These are phyloP conservation scores for Vitis vinifera DNA, from an alignment of 164 flowering plant genomes.

Conservation along the genomic window DNA sequence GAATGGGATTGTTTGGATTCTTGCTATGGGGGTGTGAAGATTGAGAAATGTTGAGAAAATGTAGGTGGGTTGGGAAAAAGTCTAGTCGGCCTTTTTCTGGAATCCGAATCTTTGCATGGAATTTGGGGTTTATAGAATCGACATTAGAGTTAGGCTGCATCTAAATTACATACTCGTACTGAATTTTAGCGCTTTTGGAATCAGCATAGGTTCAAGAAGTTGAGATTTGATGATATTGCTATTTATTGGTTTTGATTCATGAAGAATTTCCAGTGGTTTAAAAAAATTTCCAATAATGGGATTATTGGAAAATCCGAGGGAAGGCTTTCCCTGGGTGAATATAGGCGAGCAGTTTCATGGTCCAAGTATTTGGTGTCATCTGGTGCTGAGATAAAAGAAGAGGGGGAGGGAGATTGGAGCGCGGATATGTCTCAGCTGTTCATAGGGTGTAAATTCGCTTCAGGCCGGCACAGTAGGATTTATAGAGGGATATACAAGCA, in stretches of 20 bases:
- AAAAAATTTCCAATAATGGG: constrained; percentile 46
- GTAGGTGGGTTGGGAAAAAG: constrained; percentile 17
- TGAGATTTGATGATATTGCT: constrained; percentile 16
- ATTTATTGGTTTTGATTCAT: constrained; percentile 19
- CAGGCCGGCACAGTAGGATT: constrained; percentile 79
- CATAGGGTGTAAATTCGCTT: constrained; percentile 72
- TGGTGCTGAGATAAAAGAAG: constrained; percentile 73
- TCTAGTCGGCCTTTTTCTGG: neutral
- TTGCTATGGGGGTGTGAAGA: neutral
- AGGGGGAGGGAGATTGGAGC: constrained; percentile 73
- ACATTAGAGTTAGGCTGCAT: too few relatives aligned
- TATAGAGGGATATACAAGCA: constrained; percentile 78
- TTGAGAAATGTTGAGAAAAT: constrained; percentile 5
- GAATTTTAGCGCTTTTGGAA: neutral
- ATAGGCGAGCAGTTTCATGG: constrained; percentile 77
- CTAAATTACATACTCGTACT: neutral
- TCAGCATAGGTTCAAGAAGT: neutral
- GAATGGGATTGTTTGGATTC: neutral
- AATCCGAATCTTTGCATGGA: neutral
- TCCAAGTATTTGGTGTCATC: constrained; percentile 78
- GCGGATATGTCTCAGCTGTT: constrained; percentile 83
- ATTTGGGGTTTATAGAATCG: neutral
- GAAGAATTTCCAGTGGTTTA: constrained; percentile 63
- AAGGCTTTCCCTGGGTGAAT: constrained; percentile 76
- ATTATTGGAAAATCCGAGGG: constrained; percentile 44